Conservation (phyloP, 768 basidiomycete genomes). For the Mrakia blollopis region DNA sequence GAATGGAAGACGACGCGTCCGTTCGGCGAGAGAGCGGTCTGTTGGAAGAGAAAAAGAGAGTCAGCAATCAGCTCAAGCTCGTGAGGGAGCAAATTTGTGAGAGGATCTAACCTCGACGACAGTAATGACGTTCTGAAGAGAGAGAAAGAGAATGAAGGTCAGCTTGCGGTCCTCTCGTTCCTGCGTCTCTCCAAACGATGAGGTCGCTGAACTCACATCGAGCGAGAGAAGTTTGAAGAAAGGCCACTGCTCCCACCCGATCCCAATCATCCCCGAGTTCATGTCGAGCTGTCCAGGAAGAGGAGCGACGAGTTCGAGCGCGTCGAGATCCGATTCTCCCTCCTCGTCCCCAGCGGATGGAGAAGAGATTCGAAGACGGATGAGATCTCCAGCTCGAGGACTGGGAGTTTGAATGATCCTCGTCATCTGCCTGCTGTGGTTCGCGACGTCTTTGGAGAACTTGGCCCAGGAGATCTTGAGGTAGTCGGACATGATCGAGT, state of each 20-base stretch:
- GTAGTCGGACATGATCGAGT: constrained; percentile 91
- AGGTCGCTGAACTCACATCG: constrained; percentile 48
- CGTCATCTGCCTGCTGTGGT: constrained; percentile 50
- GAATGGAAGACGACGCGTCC: constrained; percentile 84
- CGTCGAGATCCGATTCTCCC: constrained; percentile 40
- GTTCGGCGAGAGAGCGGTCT: constrained; percentile 82
- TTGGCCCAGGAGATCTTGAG: constrained; percentile 69
- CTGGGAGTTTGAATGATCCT: constrained; percentile 52
- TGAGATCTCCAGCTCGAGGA: constrained; percentile 77
- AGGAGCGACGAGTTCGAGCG: constrained; percentile 77
- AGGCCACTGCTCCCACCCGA: constrained; percentile 93
- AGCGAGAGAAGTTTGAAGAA: constrained; percentile 87
- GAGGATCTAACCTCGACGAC: constrained; percentile 59
- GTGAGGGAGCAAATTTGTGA: neutral
- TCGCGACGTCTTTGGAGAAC: constrained; percentile 75
- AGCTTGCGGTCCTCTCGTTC: neutral
- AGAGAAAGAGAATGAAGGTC: neutral
- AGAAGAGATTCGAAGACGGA: constrained; percentile 65
- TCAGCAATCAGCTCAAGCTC: neutral
- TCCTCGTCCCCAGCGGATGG: constrained; percentile 54
- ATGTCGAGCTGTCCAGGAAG: constrained; percentile 94
- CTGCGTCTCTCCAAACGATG: constrained; percentile 41
- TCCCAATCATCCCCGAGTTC: constrained; percentile 81
- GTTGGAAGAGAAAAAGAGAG: neutral
- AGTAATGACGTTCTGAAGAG: constrained; percentile 61